These are phyloP conservation scores for Eucalyptus victrix DNA, from an alignment of 345 rosid genomes.

Conservation along the genomic window DNA sequence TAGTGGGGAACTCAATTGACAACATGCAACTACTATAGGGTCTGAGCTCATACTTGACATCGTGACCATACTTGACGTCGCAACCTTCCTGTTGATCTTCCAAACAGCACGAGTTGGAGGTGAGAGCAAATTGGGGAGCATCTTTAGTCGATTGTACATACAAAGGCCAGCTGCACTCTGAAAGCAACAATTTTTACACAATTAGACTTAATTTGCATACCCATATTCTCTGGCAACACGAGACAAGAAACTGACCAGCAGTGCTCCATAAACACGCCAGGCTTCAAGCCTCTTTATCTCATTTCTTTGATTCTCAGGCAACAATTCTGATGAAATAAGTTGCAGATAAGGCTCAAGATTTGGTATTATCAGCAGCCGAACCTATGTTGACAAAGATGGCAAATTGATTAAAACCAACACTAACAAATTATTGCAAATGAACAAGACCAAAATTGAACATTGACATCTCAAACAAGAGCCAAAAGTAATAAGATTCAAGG, in stretches of 20 bases:
- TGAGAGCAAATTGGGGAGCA: slow-evolving; percentile 27
- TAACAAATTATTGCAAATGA: neutral
- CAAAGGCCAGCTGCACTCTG: slow-evolving; percentile 79
- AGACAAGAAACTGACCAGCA: slow-evolving; percentile 38
- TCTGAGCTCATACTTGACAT: slow-evolving; percentile 26
- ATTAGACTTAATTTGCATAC: neutral
- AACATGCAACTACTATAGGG: neutral
- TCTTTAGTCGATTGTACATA: slow-evolving; percentile 55
- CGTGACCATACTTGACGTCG: neutral
- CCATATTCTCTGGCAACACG: neutral
- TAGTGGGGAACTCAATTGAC: neutral
- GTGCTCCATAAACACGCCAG: slow-evolving; percentile 74
- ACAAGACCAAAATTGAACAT: neutral
- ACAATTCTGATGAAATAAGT: slow-evolving; percentile 66
- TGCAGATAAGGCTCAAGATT: slow-evolving; percentile 65
- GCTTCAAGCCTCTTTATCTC: slow-evolving; percentile 58
- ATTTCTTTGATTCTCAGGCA: slow-evolving; percentile 51
- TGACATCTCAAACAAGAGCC: neutral
- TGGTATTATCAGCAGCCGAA: slow-evolving; percentile 67
- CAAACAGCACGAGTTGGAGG: slow-evolving; percentile 34
- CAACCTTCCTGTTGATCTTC: slow-evolving; percentile 35
- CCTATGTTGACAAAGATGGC: slow-evolving; percentile 24
- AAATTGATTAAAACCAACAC: neutral
- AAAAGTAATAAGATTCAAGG: neutral
- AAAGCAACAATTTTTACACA: neutral